phyloP scores from a whole-genome alignment of 2,329 filamentous ascomycete species.

The Cladosporium austrohemisphaericum region DNA sequence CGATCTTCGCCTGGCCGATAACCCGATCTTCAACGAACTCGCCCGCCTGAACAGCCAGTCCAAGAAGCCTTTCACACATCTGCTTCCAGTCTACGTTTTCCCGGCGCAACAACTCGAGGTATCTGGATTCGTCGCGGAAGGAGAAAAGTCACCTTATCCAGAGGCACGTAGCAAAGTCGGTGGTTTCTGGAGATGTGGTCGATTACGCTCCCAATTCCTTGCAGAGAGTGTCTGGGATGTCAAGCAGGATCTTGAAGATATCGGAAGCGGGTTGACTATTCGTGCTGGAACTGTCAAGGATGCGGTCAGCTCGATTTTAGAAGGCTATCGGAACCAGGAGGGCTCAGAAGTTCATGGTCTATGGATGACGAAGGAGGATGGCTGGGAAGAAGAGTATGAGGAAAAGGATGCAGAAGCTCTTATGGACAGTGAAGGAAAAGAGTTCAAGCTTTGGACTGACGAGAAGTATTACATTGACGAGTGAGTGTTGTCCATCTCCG shows the following conservation, averaged over 20 bases:
- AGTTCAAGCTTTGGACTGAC: constrained; percentile 65
- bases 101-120: constrained; percentile 68
- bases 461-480: constrained; percentile 79
- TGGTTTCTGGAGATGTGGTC: constrained; percentile 70
- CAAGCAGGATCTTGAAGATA: constrained; percentile 57
- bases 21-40: constrained; percentile 64
- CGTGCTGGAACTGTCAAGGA: constrained; percentile 60
- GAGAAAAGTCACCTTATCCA: constrained; percentile 60
- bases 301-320: constrained; percentile 56
- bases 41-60: constrained; percentile 47
- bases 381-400: constrained; percentile 65
- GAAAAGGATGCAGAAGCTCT: constrained; percentile 54
- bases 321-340: constrained; percentile 38
- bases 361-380: constrained; percentile 72
- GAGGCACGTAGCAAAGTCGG: constrained; percentile 63
- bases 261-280: constrained; percentile 60
- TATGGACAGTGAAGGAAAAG: constrained; percentile 51
- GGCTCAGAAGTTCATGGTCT: constrained; percentile 55
- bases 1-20: constrained; percentile 70
- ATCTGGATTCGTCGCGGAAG: constrained; percentile 63
- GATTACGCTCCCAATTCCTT: constrained; percentile 67
- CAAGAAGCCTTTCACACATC: constrained; percentile 53
- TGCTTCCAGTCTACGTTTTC: constrained; percentile 69
- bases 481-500: constrained; percentile 50
- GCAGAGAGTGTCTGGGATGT: constrained; percentile 70